Conservation (phyloP, 2,329 filamentous ascomycete species). For the Chaetomium strumarium region DNA sequence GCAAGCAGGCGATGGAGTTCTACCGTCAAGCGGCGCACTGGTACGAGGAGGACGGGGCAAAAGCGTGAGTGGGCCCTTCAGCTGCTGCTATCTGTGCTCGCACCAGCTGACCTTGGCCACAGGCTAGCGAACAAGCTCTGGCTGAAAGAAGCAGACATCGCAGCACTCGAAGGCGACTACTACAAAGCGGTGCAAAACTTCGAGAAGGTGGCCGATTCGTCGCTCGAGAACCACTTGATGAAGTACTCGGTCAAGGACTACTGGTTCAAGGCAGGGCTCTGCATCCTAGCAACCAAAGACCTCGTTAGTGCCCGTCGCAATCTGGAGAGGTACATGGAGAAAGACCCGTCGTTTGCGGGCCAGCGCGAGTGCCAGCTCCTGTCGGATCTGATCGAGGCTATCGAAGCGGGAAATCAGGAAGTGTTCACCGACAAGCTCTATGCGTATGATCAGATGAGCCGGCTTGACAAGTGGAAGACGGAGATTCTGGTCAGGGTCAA, state of each 20-base stretch:
- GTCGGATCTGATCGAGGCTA: conserved; percentile 65
- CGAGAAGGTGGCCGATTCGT: conserved; percentile 73
- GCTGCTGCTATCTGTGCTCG: conserved; percentile 9
- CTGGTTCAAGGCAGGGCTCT: conserved; percentile 88
- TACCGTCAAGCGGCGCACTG: conserved; percentile 83
- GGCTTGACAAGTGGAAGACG: conserved; percentile 97
- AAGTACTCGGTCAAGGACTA: conserved; percentile 94
- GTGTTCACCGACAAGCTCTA: conserved; percentile 80
- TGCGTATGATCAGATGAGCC: conserved; percentile 86
- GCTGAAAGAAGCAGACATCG: conserved; percentile 85
- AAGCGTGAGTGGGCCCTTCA: conserved; percentile 54
- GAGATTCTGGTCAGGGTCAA: conserved; percentile 77
- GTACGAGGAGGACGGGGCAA: conserved; percentile 83
- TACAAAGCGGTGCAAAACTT: conserved; percentile 75
- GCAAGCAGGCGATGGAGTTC: conserved; percentile 69
- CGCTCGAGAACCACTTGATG: conserved; percentile 86
- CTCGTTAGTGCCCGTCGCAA: conserved; percentile 73
- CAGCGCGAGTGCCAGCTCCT: conserved; percentile 80
- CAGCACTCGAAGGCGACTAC: conserved; percentile 78
- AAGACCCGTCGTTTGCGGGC: conserved; percentile 69
- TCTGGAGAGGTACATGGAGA: conserved; percentile 73
- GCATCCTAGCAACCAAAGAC: conserved; percentile 70
- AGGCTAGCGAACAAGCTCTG: conserved; percentile 89
- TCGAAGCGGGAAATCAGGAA: conserved; percentile 75
- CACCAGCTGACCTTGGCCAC: conserved; percentile 4